Evolutionary conservation across 495 filamentous ascomycete genomes (phyloP), one percentile per base, ranked within the genome.

Genomic region (Rhizodiscina lignyota): DNA sequence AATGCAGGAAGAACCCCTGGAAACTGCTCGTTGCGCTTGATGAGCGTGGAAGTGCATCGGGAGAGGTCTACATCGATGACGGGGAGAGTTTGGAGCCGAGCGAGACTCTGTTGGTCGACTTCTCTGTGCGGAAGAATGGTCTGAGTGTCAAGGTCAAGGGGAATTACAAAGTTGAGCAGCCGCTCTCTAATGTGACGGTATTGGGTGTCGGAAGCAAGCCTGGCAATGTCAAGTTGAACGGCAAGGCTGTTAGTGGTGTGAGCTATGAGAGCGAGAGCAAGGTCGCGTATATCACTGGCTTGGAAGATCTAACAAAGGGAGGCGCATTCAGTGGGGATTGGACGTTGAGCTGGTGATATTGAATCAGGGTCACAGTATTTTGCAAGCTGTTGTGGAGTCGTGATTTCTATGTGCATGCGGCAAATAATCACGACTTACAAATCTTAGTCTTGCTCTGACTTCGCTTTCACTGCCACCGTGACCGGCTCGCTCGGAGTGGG

Each of bases 21-120:
- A 67, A 68, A 16, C 40, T 89, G 13, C 50, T 86, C 12, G 70
- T 68, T 2, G 77, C 77, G 2, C 59, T 84, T 6, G 59, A 67
- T 40, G 35, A 39, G 5, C 44, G 63, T 12, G 77, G 76, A 0
- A 45, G 54, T 15, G 83, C 85, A 0, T 55, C 40, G 2, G 86
- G 86, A 0, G 37, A 61, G 8, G 49, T 93, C 5, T 91, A 93
- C 46, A 45, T 92, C 5, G 85, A 93, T 45, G 86, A 94, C 51
- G 85, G 85, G 0, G 77, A 78, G 53, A 83, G 74, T 31, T 23
- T 89, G 20, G 44, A 43, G 18, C 81, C 68, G 2, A 56, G 63
- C 15, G 56, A 59, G 0, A 77, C 69, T 2, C 23, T 43, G 17
- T 18, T 17, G 13, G 35, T 50, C 5, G 32, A 67, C 52, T 80